A percentile compares a stretch with the other conserved stretches of the same genome.
Evolutionary conservation across 2,329 filamentous ascomycete species (phyloP).

Genomic region (Aureobasidium sp.): DNA sequence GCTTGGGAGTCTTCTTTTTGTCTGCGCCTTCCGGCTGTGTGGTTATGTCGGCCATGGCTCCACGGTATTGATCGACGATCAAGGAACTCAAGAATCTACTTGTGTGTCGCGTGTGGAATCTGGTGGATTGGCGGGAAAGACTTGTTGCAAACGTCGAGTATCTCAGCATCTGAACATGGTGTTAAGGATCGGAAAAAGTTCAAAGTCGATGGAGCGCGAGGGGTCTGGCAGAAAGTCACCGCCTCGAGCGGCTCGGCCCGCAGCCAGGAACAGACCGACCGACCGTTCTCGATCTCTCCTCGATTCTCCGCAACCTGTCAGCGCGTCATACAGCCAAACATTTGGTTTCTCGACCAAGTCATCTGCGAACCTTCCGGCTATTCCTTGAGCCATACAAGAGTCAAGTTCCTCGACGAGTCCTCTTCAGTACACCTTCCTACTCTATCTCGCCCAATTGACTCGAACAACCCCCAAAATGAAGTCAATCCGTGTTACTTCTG

Average conservation of each 20-base stretch:
- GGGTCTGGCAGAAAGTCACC: conserved; percentile 6
- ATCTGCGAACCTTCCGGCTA: not conserved
- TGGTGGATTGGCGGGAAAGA: not conserved
- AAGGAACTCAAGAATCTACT: not conserved
- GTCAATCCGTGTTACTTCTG: conserved; percentile 19
- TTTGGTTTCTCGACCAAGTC: not conserved
- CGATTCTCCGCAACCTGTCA: not conserved
- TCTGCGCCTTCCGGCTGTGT: not conserved
- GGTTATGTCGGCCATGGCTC: not conserved
- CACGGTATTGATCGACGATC: not conserved
- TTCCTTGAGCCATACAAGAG: not conserved
- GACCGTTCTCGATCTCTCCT: not conserved
- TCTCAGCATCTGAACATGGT: not conserved
- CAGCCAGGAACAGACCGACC: not conserved
- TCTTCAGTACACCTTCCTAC: not conserved
- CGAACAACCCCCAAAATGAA: conserved; percentile 17
- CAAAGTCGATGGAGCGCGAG: not conserved
- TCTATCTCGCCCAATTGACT: not conserved
- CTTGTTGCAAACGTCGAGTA: not conserved
- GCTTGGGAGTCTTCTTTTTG: conserved; percentile 22
- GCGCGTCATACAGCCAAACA: not conserved
- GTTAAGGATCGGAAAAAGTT: not conserved
- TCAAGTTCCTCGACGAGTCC: not conserved
- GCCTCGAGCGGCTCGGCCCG: not conserved
- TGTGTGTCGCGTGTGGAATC: not conserved